Evolutionary conservation across 257 asterid species (phyloP).

Genomic region (Solanum pimpinellifolium): DNA sequence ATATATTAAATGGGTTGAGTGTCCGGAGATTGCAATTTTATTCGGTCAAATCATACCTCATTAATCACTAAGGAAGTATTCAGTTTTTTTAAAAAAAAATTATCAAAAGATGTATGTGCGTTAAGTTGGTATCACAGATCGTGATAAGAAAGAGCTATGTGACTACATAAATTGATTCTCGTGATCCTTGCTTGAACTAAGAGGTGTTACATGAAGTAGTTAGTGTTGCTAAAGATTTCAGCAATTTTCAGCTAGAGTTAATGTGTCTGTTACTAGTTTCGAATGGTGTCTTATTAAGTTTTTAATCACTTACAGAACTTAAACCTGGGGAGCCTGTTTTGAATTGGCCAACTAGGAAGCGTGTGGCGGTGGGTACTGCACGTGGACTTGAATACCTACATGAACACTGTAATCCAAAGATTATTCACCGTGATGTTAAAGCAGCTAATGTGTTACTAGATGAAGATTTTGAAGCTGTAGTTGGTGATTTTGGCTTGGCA

Average conservation of each 20-base stretch:
- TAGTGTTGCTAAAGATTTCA: neutral
- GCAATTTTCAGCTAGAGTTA: neutral
- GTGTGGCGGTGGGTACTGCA: neutral
- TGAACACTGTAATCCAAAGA: neutral
- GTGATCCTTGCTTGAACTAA: neutral
- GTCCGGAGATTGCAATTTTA: neutral
- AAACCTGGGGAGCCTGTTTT: neutral
- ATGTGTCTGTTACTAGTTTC: neutral
- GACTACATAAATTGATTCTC: neutral
- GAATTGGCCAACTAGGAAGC: neutral
- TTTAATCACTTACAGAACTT: neutral
- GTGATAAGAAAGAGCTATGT: neutral
- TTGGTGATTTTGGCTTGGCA: neutral
- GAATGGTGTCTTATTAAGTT: slow-evolving; percentile 17
- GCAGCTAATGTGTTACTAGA: neutral
- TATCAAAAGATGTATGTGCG: neutral
- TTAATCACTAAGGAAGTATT: neutral
- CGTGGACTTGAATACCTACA: neutral
- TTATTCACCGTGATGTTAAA: neutral
- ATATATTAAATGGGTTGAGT: neutral
- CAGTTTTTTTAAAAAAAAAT: too few species aligned
- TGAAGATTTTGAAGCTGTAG: neutral
- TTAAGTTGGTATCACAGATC: neutral
- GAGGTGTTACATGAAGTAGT: neutral
- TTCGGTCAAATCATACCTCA: neutral